These are phyloP conservation scores for Fusarium chuoi DNA, from an alignment of 2,329 filamentous ascomycete genomes.

Conservation along the genomic window DNA sequence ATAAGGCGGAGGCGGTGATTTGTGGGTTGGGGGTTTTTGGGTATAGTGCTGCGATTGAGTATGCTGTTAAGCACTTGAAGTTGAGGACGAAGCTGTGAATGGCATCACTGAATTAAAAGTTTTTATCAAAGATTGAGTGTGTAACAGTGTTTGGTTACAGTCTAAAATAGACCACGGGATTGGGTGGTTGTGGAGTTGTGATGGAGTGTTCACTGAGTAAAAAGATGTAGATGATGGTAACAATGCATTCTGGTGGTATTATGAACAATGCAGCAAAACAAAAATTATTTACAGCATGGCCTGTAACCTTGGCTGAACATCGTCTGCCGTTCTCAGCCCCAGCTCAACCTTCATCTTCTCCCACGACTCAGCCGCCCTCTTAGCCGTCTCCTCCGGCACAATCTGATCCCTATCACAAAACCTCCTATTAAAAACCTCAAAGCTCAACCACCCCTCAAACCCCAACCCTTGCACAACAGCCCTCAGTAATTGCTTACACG, in stretches of 20 bases:
- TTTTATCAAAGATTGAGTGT: not conserved
- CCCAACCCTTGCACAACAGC: constrained; percentile 72
- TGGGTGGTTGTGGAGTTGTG: not conserved
- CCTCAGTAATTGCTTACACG: constrained; percentile 68
- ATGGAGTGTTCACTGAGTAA: not conserved
- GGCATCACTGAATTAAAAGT: not conserved
- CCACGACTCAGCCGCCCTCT: constrained; percentile 62
- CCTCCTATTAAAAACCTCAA: constrained; percentile 71
- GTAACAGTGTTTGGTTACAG: not conserved
- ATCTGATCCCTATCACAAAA: constrained; percentile 48
- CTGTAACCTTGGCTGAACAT: constrained; percentile 43
- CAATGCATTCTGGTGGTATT: constrained; percentile 12
- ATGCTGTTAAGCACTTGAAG: constrained; percentile 59
- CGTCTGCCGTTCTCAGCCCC: constrained; percentile 42
- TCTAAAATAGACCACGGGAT: rapidly evolving
- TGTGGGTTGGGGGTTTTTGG: constrained; percentile 73
- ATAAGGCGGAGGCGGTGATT: constrained; percentile 80
- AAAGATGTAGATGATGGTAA: not conserved
- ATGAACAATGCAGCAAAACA: not conserved
- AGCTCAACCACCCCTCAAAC: constrained; percentile 75
- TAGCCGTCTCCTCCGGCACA: constrained; percentile 69
- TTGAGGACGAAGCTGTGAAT: constrained; percentile 44
- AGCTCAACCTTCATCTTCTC: constrained; percentile 56
- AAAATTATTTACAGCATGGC: constrained; percentile 47
- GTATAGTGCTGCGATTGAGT: constrained; percentile 70